Percentiles rank a stretch among this genome's conserved stretches.
These are phyloP conservation scores for Rhodotorula sp. DNA, from an alignment of 1,284 basidiomycete species.

Conservation along the genomic window DNA sequence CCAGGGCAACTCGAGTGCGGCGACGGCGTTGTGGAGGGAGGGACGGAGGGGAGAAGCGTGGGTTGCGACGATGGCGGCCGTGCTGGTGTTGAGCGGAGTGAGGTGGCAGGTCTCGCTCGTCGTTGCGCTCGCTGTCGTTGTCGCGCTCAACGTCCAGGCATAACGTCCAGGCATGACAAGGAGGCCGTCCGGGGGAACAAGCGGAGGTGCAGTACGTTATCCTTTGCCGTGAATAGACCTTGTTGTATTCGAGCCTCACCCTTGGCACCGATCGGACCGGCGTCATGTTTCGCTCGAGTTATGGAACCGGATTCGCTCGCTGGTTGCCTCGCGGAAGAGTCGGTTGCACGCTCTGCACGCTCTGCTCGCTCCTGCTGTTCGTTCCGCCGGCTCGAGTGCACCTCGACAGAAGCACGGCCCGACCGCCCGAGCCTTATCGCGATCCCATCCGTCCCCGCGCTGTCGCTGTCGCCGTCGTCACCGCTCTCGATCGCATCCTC, in stretches of 20 bases:
- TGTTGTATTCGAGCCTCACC: too few relatives aligned
- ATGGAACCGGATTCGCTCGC: too few relatives aligned
- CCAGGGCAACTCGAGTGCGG: neutral
- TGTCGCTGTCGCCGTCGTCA: neutral
- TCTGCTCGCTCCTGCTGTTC: too few relatives aligned
- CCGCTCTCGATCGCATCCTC: conserved; percentile 1
- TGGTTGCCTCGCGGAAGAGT: too few relatives aligned
- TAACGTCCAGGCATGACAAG: too few relatives aligned
- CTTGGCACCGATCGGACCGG: too few relatives aligned
- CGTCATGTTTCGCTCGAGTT: too few relatives aligned
- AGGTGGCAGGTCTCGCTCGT: conserved; percentile 2
- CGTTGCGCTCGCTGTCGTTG: neutral
- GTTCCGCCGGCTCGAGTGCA: neutral
- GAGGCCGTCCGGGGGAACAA: too few relatives aligned
- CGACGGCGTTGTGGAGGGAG: neutral
- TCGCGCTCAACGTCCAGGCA: neutral
- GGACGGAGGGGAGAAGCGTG: neutral
- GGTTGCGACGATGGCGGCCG: neutral
- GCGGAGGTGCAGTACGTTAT: neutral
- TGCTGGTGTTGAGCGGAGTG: conserved; percentile 1
- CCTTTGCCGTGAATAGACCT: too few relatives aligned
- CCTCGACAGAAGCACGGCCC: neutral
- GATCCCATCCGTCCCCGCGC: neutral
- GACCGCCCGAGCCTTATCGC: neutral
- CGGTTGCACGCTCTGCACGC: too few relatives aligned